phyloP scores from a whole-genome alignment of 2,329 filamentous ascomycete species.

The Sclerotinia trifoliorum region DNA sequence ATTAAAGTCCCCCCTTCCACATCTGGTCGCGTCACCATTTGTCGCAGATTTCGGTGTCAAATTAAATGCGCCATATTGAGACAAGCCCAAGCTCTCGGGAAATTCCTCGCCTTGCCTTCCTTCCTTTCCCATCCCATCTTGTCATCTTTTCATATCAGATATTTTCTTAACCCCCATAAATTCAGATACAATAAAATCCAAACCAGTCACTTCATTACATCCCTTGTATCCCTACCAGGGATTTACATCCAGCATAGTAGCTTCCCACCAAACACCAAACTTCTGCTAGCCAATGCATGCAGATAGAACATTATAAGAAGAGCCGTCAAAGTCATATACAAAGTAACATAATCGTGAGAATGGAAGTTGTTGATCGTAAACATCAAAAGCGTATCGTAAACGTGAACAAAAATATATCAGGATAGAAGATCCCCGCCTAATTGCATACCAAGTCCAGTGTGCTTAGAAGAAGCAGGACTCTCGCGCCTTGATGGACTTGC shows the following conservation, averaged over 20 bases:
- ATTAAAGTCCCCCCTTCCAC: no score
- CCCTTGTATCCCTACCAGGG: not conserved
- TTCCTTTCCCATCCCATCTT: not conserved
- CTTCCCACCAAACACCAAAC: conserved; percentile 19
- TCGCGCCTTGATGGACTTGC: conserved; percentile 29
- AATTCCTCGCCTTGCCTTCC: not conserved
- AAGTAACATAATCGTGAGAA: conserved; percentile 59
- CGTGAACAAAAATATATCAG: conserved; percentile 35
- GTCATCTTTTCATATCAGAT: not conserved
- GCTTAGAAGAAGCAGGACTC: conserved; percentile 42
- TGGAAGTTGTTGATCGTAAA: conserved; percentile 18
- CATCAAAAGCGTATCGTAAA: conserved; percentile 17
- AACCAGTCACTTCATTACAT: not conserved
- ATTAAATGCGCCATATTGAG: conserved; percentile 9
- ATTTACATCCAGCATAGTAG: conserved; percentile 10
- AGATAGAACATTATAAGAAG: conserved; percentile 24
- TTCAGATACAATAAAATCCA: conserved; percentile 17
- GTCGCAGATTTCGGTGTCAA: not conserved
- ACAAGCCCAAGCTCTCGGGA: not conserved
- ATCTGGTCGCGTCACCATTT: no score
- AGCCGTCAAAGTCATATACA: conserved; percentile 26
- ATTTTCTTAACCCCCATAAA: conserved; percentile 5
- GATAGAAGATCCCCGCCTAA: conserved; percentile 62
- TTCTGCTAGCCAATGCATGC: conserved; percentile 16
- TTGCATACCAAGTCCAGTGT: conserved; percentile 59